phyloP scores from a whole-genome alignment of 78 protist genomes.

The Chrysochromulina parva region DNA sequence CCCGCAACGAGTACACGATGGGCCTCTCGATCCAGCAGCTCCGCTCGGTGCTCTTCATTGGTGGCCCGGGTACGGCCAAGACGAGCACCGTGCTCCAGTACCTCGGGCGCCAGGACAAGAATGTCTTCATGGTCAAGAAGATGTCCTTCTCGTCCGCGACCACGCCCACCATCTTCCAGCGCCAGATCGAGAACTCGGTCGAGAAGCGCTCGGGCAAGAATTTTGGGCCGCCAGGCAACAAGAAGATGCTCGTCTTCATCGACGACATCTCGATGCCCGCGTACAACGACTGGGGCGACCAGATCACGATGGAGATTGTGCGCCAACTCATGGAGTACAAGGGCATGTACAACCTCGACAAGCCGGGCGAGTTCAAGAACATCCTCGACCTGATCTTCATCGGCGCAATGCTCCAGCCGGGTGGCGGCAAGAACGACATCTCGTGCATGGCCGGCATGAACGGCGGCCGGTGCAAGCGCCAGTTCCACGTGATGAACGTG shows the following conservation, averaged over 20 bases:
- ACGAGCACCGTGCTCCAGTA: constrained; percentile 44
- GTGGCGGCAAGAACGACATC: constrained; percentile 76
- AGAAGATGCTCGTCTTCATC: background rate
- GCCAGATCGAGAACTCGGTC: background rate
- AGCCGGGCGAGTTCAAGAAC: constrained; percentile 34
- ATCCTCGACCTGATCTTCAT: constrained; percentile 58
- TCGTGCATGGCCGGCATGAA: constrained; percentile 46
- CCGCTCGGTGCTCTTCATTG: constrained; percentile 70
- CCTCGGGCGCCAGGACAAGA: constrained; percentile 38
- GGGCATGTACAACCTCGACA: constrained; percentile 17
- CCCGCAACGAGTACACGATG: constrained; percentile 34
- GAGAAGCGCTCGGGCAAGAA: constrained; percentile 38
- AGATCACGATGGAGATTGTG: constrained; percentile 18
- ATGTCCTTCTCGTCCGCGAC: constrained; percentile 72
- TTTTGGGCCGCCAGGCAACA: constrained; percentile 21
- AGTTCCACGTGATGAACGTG: constrained; percentile 71
- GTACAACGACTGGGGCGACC: constrained; percentile 36
- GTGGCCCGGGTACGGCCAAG: constrained; percentile 81
- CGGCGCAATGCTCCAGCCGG: constrained; percentile 83
- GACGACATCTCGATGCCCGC: constrained; percentile 37
- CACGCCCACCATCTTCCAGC: background rate
- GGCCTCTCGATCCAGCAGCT: background rate
- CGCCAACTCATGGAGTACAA: constrained; percentile 40
- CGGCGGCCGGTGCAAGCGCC: constrained; percentile 75
- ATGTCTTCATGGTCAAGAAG: background rate